Base-by-base conservation (phyloP, 2,329 filamentous ascomycete genomes). In the Pseudovirgaria hyperparasitica region DNA sequence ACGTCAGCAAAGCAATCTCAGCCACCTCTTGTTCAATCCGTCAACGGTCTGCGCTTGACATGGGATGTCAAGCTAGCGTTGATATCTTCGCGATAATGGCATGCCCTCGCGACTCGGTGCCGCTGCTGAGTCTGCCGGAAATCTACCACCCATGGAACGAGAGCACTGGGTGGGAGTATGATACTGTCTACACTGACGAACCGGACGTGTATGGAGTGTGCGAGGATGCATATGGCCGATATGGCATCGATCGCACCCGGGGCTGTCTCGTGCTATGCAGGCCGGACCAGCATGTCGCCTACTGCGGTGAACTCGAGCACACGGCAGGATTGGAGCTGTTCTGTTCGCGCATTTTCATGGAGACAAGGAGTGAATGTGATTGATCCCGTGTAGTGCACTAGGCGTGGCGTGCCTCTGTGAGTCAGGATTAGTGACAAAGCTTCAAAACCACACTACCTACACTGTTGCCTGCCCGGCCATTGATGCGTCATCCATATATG, bases 211-310 rank as follows among this genome's bases (percentile, higher is more conserved):
- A 58, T 32, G 48, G 57, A 32, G 57, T 55, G 6, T 53, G 53
- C 41, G 58, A 52, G 1, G 46, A 60, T 29, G 54, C 60, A 13
- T 67, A 79, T 40, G 54, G 63, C 30, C 61, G 60, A 4, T 76
- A 73, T 31, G 76, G 72, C 0, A 57, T 82, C 2, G 60, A 72
- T 36, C 45, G 37, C 11, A 54, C 64, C 28, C 48, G 50, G 12
- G 76, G 76, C 0, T 72, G 68, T 34, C 52, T 72, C 4, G 64
- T 78, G 1, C 54, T 75, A 2, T 55, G 74, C 2, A 50, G 78
- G 25, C 78, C 77, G 3, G 78, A 82, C 54, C 72, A 77, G 43
- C 74, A 82, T 48, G 65, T 81, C 17, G 63, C 54, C 1, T 54
- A 43, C 27, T 39, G 67, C 12, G 56, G 56, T 5, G 46, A 46